phyloP scores from a whole-genome alignment of 257 asterid species.

The Lycium ferocissimum region DNA sequence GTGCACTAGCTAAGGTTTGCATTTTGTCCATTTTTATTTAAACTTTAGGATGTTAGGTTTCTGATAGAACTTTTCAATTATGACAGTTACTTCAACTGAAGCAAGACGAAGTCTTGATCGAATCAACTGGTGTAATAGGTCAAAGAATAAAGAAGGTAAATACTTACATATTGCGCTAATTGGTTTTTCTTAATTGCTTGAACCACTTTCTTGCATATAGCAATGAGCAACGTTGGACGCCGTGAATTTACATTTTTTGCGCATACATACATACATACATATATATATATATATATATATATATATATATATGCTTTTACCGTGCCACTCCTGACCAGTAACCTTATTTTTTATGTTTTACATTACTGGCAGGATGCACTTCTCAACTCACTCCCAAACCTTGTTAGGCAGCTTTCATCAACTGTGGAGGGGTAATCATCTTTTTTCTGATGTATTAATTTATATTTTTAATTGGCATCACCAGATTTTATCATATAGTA shows the following conservation, averaged over 20 bases:
- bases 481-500: not conserved
- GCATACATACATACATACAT: not conserved
- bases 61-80: conserved; percentile 33
- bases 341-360: conserved; percentile 27
- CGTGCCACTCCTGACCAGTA: not conserved
- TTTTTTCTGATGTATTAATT: not conserved
- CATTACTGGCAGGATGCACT: conserved; percentile 81
- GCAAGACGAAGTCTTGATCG: conserved; percentile 81
- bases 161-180: conserved; percentile 15
- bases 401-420: conserved; percentile 68
- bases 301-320: conserved; percentile 16
- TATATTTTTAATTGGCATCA: conserved; percentile 8
- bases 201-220: not conserved
- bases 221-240: not conserved
- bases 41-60: not conserved
- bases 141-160: conserved; percentile 90
- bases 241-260: not conserved
- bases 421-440: conserved; percentile 66
- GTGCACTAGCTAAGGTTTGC: conserved; percentile 77
- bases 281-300: not conserved
- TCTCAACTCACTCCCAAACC: conserved; percentile 84
- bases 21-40: not conserved
- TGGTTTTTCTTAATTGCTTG: not conserved
- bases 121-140: conserved; percentile 98
- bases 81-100: conserved; percentile 77